Evolutionary conservation across 2,329 filamentous ascomycete species (phyloP).

Genomic region (Curvularia hawaiiensis): DNA sequence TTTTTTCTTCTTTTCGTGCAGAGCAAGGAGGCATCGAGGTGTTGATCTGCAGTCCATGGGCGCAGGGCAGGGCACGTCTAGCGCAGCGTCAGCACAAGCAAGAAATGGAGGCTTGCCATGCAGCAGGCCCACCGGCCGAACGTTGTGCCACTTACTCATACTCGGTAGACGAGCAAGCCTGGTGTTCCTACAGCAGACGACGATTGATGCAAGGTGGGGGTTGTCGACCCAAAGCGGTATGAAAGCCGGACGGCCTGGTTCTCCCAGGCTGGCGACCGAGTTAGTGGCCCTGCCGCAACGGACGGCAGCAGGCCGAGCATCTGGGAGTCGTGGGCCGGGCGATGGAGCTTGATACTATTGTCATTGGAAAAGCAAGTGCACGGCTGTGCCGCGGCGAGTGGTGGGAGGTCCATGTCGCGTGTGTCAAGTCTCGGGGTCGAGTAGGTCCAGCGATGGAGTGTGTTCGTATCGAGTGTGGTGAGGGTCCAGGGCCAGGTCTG

Average conservation of each 20-base stretch:
- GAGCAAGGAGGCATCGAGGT: background rate
- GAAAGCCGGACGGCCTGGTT: conserved; percentile 13
- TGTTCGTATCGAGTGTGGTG: too few relatives aligned
- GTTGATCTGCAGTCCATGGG: background rate
- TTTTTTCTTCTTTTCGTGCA: background rate
- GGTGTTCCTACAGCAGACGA: conserved; percentile 11
- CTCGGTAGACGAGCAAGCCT: conserved; percentile 6
- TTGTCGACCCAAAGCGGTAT: conserved; percentile 8
- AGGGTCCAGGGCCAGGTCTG: background rate
- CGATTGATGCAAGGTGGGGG: conserved; percentile 12
- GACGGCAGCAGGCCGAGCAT: conserved; percentile 1
- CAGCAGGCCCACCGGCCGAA: background rate
- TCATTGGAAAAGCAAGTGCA: conserved; percentile 9
- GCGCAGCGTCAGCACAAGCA: too few relatives aligned
- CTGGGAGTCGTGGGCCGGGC: background rate
- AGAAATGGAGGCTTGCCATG: background rate
- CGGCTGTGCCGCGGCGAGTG: background rate
- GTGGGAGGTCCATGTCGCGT: background rate
- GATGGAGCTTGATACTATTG: background rate
- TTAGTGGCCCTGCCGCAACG: conserved; percentile 5
- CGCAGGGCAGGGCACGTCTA: too few relatives aligned
- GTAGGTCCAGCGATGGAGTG: background rate
- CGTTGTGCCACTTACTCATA: conserved; percentile 1
- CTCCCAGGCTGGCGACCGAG: conserved; percentile 8
- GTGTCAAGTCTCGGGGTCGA: background rate